These are phyloP conservation scores for Boletus sp. DNA, from an alignment of 768 basidiomycete genomes.

Conservation along the genomic window DNA sequence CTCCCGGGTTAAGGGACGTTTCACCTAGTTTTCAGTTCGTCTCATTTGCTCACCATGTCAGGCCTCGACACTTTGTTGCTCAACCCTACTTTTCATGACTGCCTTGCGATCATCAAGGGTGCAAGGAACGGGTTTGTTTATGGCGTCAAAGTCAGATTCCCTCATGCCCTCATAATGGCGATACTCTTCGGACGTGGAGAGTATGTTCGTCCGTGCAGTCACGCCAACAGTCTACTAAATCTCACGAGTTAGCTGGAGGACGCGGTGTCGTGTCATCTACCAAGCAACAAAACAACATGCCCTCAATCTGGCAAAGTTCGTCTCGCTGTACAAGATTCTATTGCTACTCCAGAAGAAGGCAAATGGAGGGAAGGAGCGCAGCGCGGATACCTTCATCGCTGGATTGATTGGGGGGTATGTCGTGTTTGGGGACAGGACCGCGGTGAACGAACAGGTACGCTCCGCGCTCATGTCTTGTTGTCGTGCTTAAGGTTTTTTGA, in stretches of 20 bases:
- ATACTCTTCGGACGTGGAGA: slow-evolving; percentile 89
- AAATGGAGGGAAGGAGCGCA: slow-evolving; percentile 80
- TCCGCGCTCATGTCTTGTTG: slow-evolving; percentile 1
- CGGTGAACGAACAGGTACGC: slow-evolving; percentile 87
- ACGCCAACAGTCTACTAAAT: slow-evolving; percentile 6
- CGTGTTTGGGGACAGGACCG: slow-evolving; percentile 81
- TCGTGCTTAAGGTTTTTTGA: slow-evolving; percentile 7
- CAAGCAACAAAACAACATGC: slow-evolving; percentile 89
- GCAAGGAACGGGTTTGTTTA: slow-evolving; percentile 89
- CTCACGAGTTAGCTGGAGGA: slow-evolving; percentile 54
- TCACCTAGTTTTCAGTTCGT: background rate
- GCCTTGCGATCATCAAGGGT: slow-evolving; percentile 91
- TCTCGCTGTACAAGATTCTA: slow-evolving; percentile 85
- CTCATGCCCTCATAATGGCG: slow-evolving; percentile 96
- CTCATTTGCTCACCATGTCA: slow-evolving; percentile 20
- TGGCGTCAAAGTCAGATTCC: slow-evolving; percentile 88
- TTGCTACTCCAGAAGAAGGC: slow-evolving; percentile 77
- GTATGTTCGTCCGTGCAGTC: slow-evolving; percentile 45
- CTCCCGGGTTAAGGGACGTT: background rate
- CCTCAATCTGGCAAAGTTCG: slow-evolving; percentile 89
- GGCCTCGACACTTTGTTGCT: slow-evolving; percentile 27
- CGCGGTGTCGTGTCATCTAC: slow-evolving; percentile 66
- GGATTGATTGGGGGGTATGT: slow-evolving; percentile 90
- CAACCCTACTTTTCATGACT: slow-evolving; percentile 82
- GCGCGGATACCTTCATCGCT: slow-evolving; percentile 85